These are phyloP conservation scores for Claviceps sp. DNA, from an alignment of 2,329 filamentous ascomycete species.

Conservation along the genomic window DNA sequence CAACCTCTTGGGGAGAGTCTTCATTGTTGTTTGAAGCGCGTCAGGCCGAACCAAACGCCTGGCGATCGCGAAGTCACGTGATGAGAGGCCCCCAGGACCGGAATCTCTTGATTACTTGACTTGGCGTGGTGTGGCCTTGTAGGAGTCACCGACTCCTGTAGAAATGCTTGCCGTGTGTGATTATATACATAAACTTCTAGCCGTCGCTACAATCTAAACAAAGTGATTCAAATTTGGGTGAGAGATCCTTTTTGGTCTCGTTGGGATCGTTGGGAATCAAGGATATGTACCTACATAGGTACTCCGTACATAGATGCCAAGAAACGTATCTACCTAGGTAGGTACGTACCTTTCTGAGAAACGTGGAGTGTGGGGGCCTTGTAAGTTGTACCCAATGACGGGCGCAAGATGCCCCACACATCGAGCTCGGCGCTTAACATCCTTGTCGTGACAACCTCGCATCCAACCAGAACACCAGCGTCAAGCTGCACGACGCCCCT, in stretches of 20 bases:
- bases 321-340: too few relatives aligned
- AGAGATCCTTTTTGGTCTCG: too few relatives aligned
- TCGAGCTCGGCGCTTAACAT: slow-evolving; percentile 25
- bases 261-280: too few relatives aligned
- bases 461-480: slow-evolving; percentile 27
- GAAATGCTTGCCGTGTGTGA: too few relatives aligned
- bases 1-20: not conserved
- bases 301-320: too few relatives aligned
- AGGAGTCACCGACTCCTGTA: too few relatives aligned
- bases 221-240: too few relatives aligned
- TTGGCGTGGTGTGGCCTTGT: not conserved
- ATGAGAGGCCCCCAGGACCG: not conserved
- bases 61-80: slow-evolving; percentile 10
- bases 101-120: not conserved
- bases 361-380: not conserved
- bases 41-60: not conserved
- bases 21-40: not conserved
- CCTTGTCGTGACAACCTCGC: slow-evolving; percentile 16
- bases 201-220: too few relatives aligned
- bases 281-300: too few relatives aligned
- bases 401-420: slow-evolving; percentile 2
- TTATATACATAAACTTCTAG: too few relatives aligned
- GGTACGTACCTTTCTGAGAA: not conserved
- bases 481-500: slow-evolving; percentile 3
- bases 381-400: slow-evolving; percentile 3